Evolutionary conservation across 1,139 yeast genomes (phyloP), one percentile per base, ranked within the genome.

Genomic region (Komagataea norvegica): DNA sequence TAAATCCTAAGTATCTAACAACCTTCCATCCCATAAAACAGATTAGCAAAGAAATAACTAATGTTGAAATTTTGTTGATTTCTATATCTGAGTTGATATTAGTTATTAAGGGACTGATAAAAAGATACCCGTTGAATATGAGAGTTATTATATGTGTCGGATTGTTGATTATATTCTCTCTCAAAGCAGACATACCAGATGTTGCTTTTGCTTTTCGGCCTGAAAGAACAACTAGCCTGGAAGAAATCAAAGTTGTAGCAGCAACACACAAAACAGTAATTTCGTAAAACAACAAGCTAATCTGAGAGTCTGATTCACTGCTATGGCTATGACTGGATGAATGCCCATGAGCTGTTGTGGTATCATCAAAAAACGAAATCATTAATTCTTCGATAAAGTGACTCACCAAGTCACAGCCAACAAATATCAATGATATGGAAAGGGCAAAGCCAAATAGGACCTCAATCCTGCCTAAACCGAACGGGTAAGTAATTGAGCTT

Each of bases 391-490:
- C 96, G 16, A 85, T 54, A 11, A 86, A 72, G 59, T 91, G 98
- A 38, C 94, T 84, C 37, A 86, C 65, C 40, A 91, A 67, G 57
- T 91, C 97, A 42, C 87, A 76, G 0, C 97, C 96, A 48, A 89
- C 94, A 74, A 89, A 91, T 17, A 89, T 69, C 44, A 91, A 70
- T 1, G 94, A 80, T 1, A 91, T 81, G 16, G 94, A 79, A 34
- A 88, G 67, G 0, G 93, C 96, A 66, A 88, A 89, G 3, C 95
- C 94, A 26, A 84, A 79, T 20, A 91, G 65, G 0, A 89, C 95
- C 54, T 91, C 96, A 17, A 85, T 69, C 43, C 97, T 68, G 18
- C 93, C 95, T 27, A 91, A 66, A 0, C 97, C 97, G 66, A 91
- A 91, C 0, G 98, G 98, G 48, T 78, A 83, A 14, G 80, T 79